Base-by-base conservation (phyloP, 2,329 filamentous ascomycete genomes). In the Diaporthe eres region DNA sequence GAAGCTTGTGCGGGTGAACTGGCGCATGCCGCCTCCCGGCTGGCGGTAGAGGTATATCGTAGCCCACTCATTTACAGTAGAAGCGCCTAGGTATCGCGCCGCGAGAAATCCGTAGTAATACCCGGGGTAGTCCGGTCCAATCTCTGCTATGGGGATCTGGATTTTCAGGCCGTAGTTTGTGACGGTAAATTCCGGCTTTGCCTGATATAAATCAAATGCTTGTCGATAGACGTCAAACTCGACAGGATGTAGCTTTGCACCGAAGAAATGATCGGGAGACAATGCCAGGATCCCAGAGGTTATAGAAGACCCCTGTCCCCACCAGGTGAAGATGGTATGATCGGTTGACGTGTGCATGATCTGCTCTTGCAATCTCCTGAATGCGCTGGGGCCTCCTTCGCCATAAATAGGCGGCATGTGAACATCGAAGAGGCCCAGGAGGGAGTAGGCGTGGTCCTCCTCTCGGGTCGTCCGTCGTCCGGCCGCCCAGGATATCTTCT, bases 401-500 rank as follows among this genome's bases (percentile, higher is more conserved):
- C 70, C 78, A 83, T 47, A 77, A n/a, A 37, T 79, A 76, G 72
- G 58, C 8, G 51, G 15, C 42, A 79, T 78, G 9, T 72, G 70
- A 39, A 72, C 70, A 15, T 57, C 70, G 10, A 72, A 72, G 9
- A 72, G 70, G 13, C 70, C 70, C n/a, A 72, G 51, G 13, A 72
- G 70, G 15, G 51, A 44, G 51, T 72, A 72, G 1, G 70, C 70
- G 7, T 34, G 70, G 53, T 72, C 70, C 37, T 72, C 70, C 17
- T 57, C 51, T 10, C 55, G 51, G 3, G 70, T 60, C 53, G 70
- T 72, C 12, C 55, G 51, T 37, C 70, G 51, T 13, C 51, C 39
- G 22, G 70, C 70, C 28, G 70, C 70, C 70, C 70, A 72, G n/a
- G 70, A 72, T 60, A 72, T 58, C 19, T 72, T 72, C 37, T 72